Conservation (phyloP, 148 eudicot species). For the Beta vulgaris region DNA sequence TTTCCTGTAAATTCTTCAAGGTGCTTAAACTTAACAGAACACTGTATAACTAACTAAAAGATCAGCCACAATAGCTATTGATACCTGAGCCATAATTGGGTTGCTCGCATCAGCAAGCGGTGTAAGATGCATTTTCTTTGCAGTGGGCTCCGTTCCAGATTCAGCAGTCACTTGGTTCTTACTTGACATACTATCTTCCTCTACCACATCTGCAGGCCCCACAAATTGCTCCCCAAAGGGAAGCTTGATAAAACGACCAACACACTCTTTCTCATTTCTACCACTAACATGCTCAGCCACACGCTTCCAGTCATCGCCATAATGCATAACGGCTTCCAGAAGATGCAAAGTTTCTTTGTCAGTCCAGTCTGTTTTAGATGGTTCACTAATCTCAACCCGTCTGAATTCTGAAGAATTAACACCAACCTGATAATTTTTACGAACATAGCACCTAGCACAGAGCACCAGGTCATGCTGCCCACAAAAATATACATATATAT, state of each 20-base stretch:
- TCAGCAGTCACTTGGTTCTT: slow-evolving; percentile 38
- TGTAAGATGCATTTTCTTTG: slow-evolving; percentile 63
- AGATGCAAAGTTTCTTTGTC: slow-evolving; percentile 88
- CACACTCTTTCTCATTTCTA: slow-evolving; percentile 80
- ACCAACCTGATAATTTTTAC: slow-evolving; percentile 63
- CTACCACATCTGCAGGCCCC: slow-evolving; percentile 50
- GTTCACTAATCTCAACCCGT: slow-evolving; percentile 89
- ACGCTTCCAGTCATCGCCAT: slow-evolving; percentile 92
- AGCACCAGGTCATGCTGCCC: slow-evolving; percentile 78
- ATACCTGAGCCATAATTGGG: slow-evolving; percentile 98
- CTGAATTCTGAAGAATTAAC: slow-evolving; percentile 62
- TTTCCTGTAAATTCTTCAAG: background rate
- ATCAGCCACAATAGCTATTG: background rate
- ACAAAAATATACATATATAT: slow-evolving; percentile 10
- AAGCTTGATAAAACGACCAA: slow-evolving; percentile 81
- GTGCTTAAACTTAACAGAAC: background rate
- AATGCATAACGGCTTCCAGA: slow-evolving; percentile 84
- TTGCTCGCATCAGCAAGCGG: slow-evolving; percentile 96
- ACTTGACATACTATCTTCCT: slow-evolving; percentile 33
- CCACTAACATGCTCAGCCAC: slow-evolving; percentile 82
- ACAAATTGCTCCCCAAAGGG: slow-evolving; percentile 88
- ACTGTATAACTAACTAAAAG: background rate
- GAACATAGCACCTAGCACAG: slow-evolving; percentile 92
- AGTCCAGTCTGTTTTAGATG: slow-evolving; percentile 72
- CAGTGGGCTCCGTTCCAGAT: slow-evolving; percentile 34